Evolutionary conservation across 2,329 filamentous ascomycete genomes (phyloP).

Genomic region (Trichophyton benhamiae): DNA sequence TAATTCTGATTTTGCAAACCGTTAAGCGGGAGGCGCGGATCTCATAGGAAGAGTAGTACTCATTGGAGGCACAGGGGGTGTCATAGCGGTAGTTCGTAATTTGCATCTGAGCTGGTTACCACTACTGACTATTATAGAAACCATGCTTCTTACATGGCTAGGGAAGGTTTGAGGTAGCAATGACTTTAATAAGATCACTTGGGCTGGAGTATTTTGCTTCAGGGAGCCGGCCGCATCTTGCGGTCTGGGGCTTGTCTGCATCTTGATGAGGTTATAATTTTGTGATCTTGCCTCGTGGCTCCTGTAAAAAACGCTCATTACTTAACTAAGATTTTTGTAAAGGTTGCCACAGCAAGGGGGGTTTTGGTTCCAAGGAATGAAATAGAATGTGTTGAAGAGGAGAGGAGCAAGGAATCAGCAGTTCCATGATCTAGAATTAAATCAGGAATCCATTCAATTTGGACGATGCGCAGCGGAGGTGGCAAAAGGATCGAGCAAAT

Average conservation of each 20-base stretch:
- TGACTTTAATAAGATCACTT: background rate
- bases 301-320: background rate
- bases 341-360: background rate
- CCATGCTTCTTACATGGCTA: background rate
- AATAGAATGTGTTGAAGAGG: background rate
- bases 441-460: background rate
- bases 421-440: background rate
- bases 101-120: background rate
- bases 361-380: background rate
- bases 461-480: background rate
- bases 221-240: background rate
- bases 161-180: background rate
- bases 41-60: background rate
- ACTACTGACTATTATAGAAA: background rate
- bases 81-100: background rate
- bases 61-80: background rate
- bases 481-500: background rate
- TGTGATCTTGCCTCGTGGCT: background rate
- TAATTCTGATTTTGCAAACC: background rate
- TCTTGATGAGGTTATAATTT: background rate
- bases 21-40: background rate
- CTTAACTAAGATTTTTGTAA: background rate
- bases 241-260: background rate
- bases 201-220: background rate
- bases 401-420: background rate